Evolutionary conservation across 176 grass and related monocot species (phyloP), one percentile per base, ranked within the genome.

Genomic region (Oryza coarctata): DNA sequence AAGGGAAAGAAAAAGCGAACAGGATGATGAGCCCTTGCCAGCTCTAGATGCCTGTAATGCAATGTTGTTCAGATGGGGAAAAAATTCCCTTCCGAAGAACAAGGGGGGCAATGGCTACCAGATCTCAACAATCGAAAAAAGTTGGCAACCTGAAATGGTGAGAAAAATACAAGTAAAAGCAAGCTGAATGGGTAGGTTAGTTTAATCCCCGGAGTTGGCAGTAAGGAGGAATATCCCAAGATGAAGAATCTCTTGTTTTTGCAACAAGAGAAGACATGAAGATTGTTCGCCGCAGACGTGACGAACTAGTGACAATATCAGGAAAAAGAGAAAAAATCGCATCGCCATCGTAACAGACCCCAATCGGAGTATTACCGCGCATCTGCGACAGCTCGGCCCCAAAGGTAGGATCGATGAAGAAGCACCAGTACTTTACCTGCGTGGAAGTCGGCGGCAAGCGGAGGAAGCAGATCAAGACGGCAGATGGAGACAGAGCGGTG

Each of bases 71-170:
- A 65, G 27, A 73, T 55, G 43, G 9, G 39, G 63, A 14, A 29
- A 11, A 36, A 12, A 3, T 7, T 55, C 25, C 26, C 12, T 27
- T 43, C 17, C 8, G 30, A 55, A 25, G 25, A 40, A 72, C 28
- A 34, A 47, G 63, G 25, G 13, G 62, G 14, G 44, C 44, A 23
- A 36, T 70, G 71, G 25, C 3, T n/a, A 50, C 13, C 76, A 88
- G 88, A 90, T 93, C 91, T 87, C 84, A 70, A 12, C 25, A 63
- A 30, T 20, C 17, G 25, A 71, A 35, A 66, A 30, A 25, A 4
- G 55, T 25, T 3, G n/a, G 22, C 30, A 40, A 38, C 28, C 13
- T 6, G 39, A 14, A 67, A 60, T 60, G 17, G 5, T 34, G 9
- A 74, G 26, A 25, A 32, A 12, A 32, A 14, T 17, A 15, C 11